These are phyloP conservation scores for Aspergillus latus DNA, from an alignment of 2,329 filamentous ascomycete genomes.

Conservation along the genomic window DNA sequence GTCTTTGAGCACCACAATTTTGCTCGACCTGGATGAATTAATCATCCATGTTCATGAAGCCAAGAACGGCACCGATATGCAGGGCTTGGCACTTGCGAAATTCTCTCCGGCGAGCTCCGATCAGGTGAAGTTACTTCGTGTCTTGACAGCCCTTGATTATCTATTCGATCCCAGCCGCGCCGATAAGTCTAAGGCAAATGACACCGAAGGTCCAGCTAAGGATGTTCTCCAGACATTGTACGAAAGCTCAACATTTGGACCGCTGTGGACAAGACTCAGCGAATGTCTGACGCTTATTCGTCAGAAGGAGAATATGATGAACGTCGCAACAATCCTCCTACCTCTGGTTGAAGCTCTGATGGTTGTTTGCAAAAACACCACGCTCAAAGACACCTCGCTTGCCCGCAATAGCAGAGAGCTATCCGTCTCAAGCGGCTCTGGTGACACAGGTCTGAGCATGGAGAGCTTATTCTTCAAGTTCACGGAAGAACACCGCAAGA, in stretches of 20 bases:
- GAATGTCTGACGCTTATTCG: slow-evolving; percentile 84
- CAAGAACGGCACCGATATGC: slow-evolving; percentile 86
- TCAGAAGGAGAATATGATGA: slow-evolving; percentile 91
- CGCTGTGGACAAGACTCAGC: slow-evolving; percentile 89
- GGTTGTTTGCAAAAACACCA: slow-evolving; percentile 99
- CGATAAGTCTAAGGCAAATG: slow-evolving; percentile 53
- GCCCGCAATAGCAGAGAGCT: slow-evolving; percentile 62
- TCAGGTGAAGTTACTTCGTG: slow-evolving; percentile 90
- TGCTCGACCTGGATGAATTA: slow-evolving; percentile 79
- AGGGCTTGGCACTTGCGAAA: slow-evolving; percentile 88
- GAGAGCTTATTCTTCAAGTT: slow-evolving; percentile 94
- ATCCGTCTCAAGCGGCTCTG: slow-evolving; percentile 70
- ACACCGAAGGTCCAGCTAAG: slow-evolving; percentile 63
- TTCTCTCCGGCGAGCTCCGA: slow-evolving; percentile 96
- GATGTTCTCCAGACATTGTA: slow-evolving; percentile 86
- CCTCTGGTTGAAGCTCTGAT: slow-evolving; percentile 95
- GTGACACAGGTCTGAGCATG: slow-evolving; percentile 69
- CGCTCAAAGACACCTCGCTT: slow-evolving; percentile 65
- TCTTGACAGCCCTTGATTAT: slow-evolving; percentile 91
- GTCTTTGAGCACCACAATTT: slow-evolving; percentile 77
- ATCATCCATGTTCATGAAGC: slow-evolving; percentile 84
- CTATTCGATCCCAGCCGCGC: slow-evolving; percentile 78
- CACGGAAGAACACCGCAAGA: slow-evolving; percentile 95
- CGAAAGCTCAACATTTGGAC: slow-evolving; percentile 84
- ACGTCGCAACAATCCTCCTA: slow-evolving; percentile 91